A percentile compares a stretch with the other conserved stretches of the same genome.
These are phyloP conservation scores for Macrolepiota albuminosa DNA, from an alignment of 768 basidiomycete genomes.

Conservation along the genomic window DNA sequence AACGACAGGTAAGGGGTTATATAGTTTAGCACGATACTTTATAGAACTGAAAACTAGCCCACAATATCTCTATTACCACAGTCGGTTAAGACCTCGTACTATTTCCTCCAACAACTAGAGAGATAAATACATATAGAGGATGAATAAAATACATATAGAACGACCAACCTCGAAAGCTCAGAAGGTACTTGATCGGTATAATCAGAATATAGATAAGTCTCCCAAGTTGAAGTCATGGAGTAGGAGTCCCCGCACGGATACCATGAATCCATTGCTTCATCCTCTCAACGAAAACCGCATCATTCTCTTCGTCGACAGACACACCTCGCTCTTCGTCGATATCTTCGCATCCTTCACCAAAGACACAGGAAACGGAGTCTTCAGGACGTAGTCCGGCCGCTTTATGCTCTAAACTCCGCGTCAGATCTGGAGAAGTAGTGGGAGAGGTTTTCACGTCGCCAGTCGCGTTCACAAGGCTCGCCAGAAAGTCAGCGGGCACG, in stretches of 20 bases:
- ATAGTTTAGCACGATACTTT: no score
- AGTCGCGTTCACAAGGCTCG: background rate
- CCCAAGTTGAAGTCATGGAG: no score
- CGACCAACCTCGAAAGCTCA: no score
- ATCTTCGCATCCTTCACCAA: background rate
- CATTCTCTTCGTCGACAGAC: background rate
- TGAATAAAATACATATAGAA: no score
- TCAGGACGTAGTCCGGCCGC: background rate
- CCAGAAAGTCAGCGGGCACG: background rate
- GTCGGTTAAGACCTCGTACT: no score
- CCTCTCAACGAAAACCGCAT: background rate
- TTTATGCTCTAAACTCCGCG: background rate
- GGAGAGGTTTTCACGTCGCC: background rate
- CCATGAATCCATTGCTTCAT: background rate
- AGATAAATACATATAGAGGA: no score
- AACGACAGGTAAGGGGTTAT: no score
- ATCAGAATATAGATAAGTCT: no score
- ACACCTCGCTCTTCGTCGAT: background rate
- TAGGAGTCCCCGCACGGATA: background rate
- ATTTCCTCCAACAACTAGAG: no score
- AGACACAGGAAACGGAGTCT: background rate
- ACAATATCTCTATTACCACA: no score
- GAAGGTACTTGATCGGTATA: no score
- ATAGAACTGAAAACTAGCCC: no score
- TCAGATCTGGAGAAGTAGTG: background rate